Evolutionary conservation across 495 filamentous ascomycete genomes (phyloP).

Genomic region (Hypoxylon lienhwacheense): DNA sequence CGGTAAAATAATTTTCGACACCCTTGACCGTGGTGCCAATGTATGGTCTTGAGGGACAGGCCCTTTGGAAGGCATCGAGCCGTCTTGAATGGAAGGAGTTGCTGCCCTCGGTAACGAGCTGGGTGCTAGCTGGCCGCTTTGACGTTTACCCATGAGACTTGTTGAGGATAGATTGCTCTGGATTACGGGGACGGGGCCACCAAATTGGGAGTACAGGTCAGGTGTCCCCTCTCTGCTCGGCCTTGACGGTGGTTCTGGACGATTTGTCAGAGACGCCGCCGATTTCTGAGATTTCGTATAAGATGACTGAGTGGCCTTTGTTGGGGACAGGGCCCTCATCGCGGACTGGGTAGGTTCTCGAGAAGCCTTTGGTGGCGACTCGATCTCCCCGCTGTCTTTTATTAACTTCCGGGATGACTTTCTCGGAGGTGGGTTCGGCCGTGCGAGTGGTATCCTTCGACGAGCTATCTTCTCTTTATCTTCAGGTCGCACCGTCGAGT

Average conservation of each 20-base stretch:
- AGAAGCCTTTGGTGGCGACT: constrained; percentile 37
- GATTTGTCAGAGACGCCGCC: constrained; percentile 39
- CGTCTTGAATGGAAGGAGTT: constrained; percentile 35
- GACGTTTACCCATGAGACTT: constrained; percentile 49
- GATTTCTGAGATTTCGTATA: constrained; percentile 30
- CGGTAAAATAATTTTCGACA: constrained; percentile 20
- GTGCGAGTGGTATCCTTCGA: constrained; percentile 51
- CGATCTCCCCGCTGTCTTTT: constrained; percentile 42
- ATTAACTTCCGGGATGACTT: constrained; percentile 63
- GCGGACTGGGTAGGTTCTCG: constrained; percentile 36
- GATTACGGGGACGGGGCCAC: constrained; percentile 67
- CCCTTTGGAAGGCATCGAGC: constrained; percentile 31
- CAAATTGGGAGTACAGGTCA: constrained; percentile 58
- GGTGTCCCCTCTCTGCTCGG: constrained; percentile 83
- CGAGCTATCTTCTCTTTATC: constrained; percentile 50
- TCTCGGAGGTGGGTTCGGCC: constrained; percentile 64
- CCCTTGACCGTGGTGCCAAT: constrained; percentile 40
- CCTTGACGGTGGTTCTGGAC: constrained; percentile 54
- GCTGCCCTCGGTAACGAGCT: constrained; percentile 37
- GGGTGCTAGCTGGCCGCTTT: constrained; percentile 44
- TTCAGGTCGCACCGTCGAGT: constrained; percentile 56
- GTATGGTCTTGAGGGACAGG: constrained; percentile 44
- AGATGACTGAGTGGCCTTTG: constrained; percentile 28
- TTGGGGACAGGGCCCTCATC: constrained; percentile 39
- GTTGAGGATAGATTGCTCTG: constrained; percentile 70